Base-by-base conservation (phyloP, 1,284 basidiomycete species). In the Ustilago crameri region DNA sequence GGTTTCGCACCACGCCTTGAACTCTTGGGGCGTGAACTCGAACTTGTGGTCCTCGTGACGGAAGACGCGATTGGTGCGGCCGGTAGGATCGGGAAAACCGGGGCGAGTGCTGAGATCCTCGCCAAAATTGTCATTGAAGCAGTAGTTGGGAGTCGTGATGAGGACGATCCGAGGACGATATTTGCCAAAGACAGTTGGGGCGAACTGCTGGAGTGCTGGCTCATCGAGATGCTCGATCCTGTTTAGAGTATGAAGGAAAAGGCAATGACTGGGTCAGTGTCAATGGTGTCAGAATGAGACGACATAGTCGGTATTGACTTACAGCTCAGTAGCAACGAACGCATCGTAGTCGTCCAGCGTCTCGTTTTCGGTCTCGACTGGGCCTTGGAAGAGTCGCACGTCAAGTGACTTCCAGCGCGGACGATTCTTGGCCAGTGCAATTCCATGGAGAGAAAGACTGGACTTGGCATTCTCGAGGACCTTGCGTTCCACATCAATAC, bases 1-100 rank as follows among this genome's bases (percentile, higher is more conserved):
- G 0, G 81, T 82, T 23, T 84, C 76, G 81, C 91, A 93, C 91
- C 92, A 96, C 9, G 79, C 75, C 27, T 84, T 81, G 82, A 95
- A 96, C 81, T 96, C 94, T 3, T 88, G 87, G 0, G 85, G 83
- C 0, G 92, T 95, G 91, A 92, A 95, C 84, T 97, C 94, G 76
- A 95, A 92, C 81, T 95, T 92, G 84, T 97, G 95, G 79, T 96
- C 94, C 20, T 86, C 82, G 81, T 97, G 90, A 57, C 95, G 80
- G 82, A 87, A 88, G 22, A 86, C 83, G 10, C 87, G 84, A 45
- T 84, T 77, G 8, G 87, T 88, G n/a, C 92, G 87, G 44, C 88
- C 84, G 0, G 93, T 94, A 5, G 93, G 89, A 83, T 96, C 94
- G 0, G 84, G 86, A 78, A 86, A 90, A 0, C 92, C 67, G n/a